Base-by-base conservation (phyloP, 805 yeast genomes). In the Spathaspora arborariae region DNA sequence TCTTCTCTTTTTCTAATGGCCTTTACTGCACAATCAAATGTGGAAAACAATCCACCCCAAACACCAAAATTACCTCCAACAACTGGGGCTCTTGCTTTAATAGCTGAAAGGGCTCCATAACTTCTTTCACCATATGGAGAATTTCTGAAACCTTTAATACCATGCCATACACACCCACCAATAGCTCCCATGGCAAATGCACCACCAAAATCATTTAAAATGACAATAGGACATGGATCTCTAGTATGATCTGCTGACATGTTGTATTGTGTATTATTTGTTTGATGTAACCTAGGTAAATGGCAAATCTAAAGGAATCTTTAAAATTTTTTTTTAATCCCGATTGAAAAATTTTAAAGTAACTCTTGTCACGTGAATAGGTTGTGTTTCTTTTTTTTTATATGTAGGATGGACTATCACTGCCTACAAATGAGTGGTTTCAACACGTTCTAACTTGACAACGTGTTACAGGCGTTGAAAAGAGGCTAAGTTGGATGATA, bases 161-260 rank as follows among this genome's bases (percentile, higher is more conserved):
- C 97, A 75, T 94, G 98, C 99, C 99, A 94, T 52, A 94, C 84
- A 59, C 92, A 84, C 55, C 99, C 99, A 75, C 99, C 99, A 62
- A 94, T 87, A 58, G 82, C 97, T 73, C 99, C 99, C 98, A 94
- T 92, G 62, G 98, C 84, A 62, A 91, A 94, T 48, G 99, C 98
- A 67, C 97, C 98, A 64, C 99, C 99, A 60, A 94, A 94, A 75
- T 94, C 99, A 70, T 85, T 92, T 55, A 94, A 74, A 56, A 94
- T 89, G 49, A 94, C 97, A 56, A 92, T 79, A 47, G 99, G 99
- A 74, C 99, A 94, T 58, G 99, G 99, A 67, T 94, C 99, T 81
- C 98, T 88, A 39, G 96, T 82, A 71, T 94, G 98, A 74, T 94
- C 99, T 46, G 96, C 96, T 41, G 95, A 85, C 91, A 86, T 85